Base-by-base conservation (phyloP, 2,329 filamentous ascomycete genomes). In the Pseudogymnoascus verrucosus region DNA sequence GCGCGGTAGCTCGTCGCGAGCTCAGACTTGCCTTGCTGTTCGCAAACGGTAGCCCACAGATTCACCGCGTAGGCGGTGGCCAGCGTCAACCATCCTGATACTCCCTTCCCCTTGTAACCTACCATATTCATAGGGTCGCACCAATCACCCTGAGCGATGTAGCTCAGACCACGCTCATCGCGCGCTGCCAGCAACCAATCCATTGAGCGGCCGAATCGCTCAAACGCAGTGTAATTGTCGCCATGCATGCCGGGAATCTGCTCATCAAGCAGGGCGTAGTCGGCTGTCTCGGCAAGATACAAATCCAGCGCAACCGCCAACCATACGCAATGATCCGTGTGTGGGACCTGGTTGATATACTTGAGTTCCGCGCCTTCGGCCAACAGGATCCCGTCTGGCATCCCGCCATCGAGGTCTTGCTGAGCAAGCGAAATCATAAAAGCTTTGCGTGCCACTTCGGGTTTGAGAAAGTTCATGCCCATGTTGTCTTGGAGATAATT, bases 111-210 rank as follows among this genome's bases (percentile, higher is more conserved):
- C 70, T 83, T 83, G 69, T 80, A 82, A 3, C 82, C 82, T n/a
- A 83, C 82, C 82, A 85, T 85, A 71, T 85, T 85, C 79, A 84
- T 82, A 3, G 82, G 82, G 65, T 84, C 82, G 67, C 82, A 85
- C 82, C 82, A 85, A 70, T 85, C 82, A 37, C 82, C 82, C 70
- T 84, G 82, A 0, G 81, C 81, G 66, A 84, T 84, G 73, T 80
- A 84, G 69, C 79, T 83, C 5, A 85, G 75, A 0, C 82, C 82
- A 3, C 81, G 79, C 21, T 77, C 70, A 66, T 85, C 82, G 61
- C 82, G 79, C 1, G 79, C 75, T 2, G 71, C 68, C 5, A 84
- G 75, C 0, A 84, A 74, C 80, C 81, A 84, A 71, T 84, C 78
- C 80, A 85, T 83, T 40, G 82, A 81, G n/a, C 79, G 77, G 70